Evolutionary conservation across 2,329 filamentous ascomycete genomes (phyloP), one percentile per base, ranked within the genome.

Genomic region (Pyrenophora seminiperda): DNA sequence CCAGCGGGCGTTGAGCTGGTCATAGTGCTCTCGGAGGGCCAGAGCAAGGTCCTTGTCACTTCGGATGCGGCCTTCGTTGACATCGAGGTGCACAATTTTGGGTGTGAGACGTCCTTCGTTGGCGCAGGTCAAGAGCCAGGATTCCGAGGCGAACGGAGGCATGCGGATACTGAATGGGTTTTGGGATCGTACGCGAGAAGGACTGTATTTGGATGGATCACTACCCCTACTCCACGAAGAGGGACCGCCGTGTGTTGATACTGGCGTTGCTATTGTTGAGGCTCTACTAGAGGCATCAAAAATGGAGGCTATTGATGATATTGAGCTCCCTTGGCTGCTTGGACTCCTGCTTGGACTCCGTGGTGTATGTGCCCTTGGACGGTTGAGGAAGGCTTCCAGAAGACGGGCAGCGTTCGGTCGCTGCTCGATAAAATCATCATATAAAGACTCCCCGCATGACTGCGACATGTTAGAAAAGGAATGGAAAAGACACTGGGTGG

Each of bases 401-500:
- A 71, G 64, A 9, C 68, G 62, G 7, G 73, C 73, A 34, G 73
- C 73, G 14, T 73, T 73, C 4, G 65, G 60, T 20, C 70, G 63
- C 13, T 56, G 51, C 54, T 76, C 73, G 37, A 70, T 56, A 40
- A 71, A 75, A 55, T 76, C 73, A 41, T 76, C 73, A 46, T 73
- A 70, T 5, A 75, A 57, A 2, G 55, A 33, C 18, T 68, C 61
- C 15, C 71, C 71, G 39, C 70, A 73, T 14, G 62, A 58, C 67
- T 71, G 19, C 7, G 17, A 2, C 1, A 3, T 7, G 34, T 57
- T 38, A 58, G 53, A 11, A 45, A 14, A 7, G 19, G 32, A 5
- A 5, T 19, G 17, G 9, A 9, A 3, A 19, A 9, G 14, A 31
- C 7, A 14, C 3, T 24, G 7, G 20, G 30, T 9, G 14, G 9